Evolutionary conservation across 2,329 filamentous ascomycete genomes (phyloP), one percentile per base, ranked within the genome.

Genomic region (Phaeosphaeria sp.): DNA sequence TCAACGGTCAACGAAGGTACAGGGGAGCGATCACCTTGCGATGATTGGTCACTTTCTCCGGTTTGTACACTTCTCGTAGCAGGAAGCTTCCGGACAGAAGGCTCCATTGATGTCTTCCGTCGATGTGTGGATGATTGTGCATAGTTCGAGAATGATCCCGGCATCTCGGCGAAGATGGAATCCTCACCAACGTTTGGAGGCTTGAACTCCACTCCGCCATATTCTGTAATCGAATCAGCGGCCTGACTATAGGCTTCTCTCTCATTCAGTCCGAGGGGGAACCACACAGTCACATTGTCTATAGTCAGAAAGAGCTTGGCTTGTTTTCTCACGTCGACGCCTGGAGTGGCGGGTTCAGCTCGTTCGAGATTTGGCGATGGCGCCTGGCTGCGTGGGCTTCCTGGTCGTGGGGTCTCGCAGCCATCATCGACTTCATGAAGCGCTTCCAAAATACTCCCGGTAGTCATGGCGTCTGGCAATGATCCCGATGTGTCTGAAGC

Each of bases 81-180:
- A 11, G 63, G 50, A 36, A 64, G 67, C 36, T 46, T 65, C 33
- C 67, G 67, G 22, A 62, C 49, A 9, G 65, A 65, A 25, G 67
- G 68, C 25, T 70, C 68, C 50, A 66, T 42, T 1, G 69, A 68
- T 46, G 54, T 54, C 52, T 67, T 69, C 15, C 64, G 68, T 47
- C 72, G 69, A 11, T 72, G 64, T 10, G 75, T 72, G 6, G 75
- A 77, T 25, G 77, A 72, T 43, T 81, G 77, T 1, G 80, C 80
- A 62, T 83, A 82, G 22, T 77, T 74, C 0, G 81, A 83, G 62
- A 83, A 83, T 0, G 80, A 77, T 0, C 81, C 81, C 18, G 81
- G 81, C 69, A 81, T 78, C 21, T 77, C 72, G 50, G 75, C 74
- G 54, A 76, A 76, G 22, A 76, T 74, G 0, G 76, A 78, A 51